These are phyloP conservation scores for Phytophthora constricta DNA, from an alignment of 352 stramenopile genomes.

Conservation along the genomic window DNA sequence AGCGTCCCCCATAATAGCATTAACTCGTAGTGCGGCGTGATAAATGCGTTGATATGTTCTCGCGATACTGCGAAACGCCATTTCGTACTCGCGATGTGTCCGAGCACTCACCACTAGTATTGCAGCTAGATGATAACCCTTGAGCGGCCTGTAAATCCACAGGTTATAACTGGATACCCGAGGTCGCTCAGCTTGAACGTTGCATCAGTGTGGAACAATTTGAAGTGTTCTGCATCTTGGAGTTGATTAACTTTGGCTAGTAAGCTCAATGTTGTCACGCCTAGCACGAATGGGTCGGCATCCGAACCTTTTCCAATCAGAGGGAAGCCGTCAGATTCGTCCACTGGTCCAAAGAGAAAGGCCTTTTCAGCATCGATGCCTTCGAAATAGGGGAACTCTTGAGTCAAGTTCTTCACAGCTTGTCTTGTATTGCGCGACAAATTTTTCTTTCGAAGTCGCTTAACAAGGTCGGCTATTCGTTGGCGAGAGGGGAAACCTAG, in stretches of 20 bases:
- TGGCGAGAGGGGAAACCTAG: not conserved
- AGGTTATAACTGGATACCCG: slow-evolving; percentile 15
- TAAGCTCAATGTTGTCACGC: not conserved
- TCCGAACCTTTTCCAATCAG: not conserved
- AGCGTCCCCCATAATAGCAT: slow-evolving; percentile 8
- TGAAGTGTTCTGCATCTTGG: not conserved
- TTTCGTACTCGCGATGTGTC: not conserved
- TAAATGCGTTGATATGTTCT: not conserved
- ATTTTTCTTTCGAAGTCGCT: not conserved
- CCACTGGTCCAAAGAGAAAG: not conserved
- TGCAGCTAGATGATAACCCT: slow-evolving; percentile 2
- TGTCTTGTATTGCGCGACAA: not conserved
- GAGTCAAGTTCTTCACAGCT: not conserved
- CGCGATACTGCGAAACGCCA: not conserved
- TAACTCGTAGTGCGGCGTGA: not conserved
- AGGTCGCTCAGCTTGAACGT: slow-evolving; percentile 10
- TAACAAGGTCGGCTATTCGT: not conserved
- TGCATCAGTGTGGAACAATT: slow-evolving; percentile 8
- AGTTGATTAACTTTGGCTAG: not conserved
- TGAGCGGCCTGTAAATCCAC: slow-evolving; percentile 6
- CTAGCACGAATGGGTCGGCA: not conserved
- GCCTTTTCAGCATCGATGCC: slow-evolving; percentile 2
- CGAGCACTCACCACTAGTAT: slow-evolving; percentile 7
- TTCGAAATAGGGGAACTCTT: not conserved
- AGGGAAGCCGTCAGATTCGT: not conserved